phyloP scores from a whole-genome alignment of 805 yeast species.

The Candida easanensis region DNA sequence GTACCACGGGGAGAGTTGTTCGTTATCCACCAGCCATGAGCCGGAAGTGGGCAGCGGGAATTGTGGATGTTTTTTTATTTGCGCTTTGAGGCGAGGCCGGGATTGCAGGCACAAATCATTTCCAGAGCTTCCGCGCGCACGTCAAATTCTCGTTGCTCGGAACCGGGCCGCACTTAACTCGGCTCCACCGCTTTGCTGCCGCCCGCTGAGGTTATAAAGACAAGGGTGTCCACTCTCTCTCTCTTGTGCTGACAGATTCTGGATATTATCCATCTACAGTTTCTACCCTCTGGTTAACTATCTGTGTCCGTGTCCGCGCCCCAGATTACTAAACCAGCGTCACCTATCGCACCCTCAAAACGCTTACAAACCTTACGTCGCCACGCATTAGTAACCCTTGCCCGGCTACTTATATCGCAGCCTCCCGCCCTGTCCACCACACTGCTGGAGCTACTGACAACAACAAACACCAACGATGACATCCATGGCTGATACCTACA shows the following conservation, averaged over 20 bases:
- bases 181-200: neutral
- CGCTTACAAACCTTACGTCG: neutral
- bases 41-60: too few relatives aligned
- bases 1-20: too few relatives aligned
- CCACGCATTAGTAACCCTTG: neutral
- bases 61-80: too few relatives aligned
- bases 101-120: too few relatives aligned
- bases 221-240: neutral
- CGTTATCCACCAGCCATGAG: too few relatives aligned
- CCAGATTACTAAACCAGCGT: neutral
- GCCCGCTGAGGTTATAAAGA: neutral
- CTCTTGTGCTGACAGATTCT: too few relatives aligned
- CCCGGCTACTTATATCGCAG: neutral
- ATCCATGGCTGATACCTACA: conserved; percentile 24
- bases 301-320: too few relatives aligned
- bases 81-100: too few relatives aligned
- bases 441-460: neutral
- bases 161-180: neutral
- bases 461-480: conserved; percentile 11
- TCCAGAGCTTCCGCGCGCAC: too few relatives aligned
- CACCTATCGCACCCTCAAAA: neutral
- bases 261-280: too few relatives aligned
- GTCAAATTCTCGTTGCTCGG: neutral
- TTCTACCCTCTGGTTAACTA: too few relatives aligned
- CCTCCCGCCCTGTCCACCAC: neutral